Percentiles rank a stretch among this genome's conserved stretches.
phyloP scores from a whole-genome alignment of 768 basidiomycete species.

The Termitomyces sp. region DNA sequence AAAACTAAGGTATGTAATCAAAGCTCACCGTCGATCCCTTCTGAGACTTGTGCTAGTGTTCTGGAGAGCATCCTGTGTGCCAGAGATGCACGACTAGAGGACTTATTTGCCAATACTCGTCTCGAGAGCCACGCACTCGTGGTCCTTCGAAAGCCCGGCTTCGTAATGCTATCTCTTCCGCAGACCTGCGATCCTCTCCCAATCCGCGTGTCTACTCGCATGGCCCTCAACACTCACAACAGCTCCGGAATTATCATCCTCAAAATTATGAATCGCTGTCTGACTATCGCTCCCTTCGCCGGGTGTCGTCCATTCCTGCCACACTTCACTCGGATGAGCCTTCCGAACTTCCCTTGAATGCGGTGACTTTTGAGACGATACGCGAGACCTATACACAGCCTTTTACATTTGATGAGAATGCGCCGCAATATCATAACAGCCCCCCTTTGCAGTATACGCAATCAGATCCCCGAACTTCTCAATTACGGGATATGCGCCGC shows the following conservation, averaged over 20 bases:
- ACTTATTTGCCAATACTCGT: slow-evolving; percentile 44
- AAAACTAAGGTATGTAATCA: slow-evolving; percentile 45
- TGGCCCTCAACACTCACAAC: slow-evolving; percentile 4
- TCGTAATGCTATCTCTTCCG: slow-evolving; percentile 19
- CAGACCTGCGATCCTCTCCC: slow-evolving; percentile 14
- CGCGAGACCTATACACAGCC: slow-evolving; percentile 6
- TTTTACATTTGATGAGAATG: background rate
- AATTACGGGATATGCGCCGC: slow-evolving; percentile 16
- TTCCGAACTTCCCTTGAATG: background rate
- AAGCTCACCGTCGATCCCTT: background rate
- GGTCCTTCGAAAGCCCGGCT: slow-evolving; percentile 24
- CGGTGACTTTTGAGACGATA: slow-evolving; percentile 3
- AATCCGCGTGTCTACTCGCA: slow-evolving; percentile 8
- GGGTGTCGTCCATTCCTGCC: slow-evolving; percentile 14
- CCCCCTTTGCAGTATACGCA: slow-evolving; percentile 6
- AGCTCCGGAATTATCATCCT: slow-evolving; percentile 1
- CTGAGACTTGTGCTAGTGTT: slow-evolving; percentile 33
- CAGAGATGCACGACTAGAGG: slow-evolving; percentile 43
- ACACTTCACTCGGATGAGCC: slow-evolving; percentile 5
- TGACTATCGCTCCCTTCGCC: slow-evolving; percentile 8
- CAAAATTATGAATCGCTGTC: slow-evolving; percentile 3
- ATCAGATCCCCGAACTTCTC: slow-evolving; percentile 6
- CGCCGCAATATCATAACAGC: background rate
- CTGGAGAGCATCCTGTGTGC: slow-evolving; percentile 51
- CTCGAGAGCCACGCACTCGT: slow-evolving; percentile 29